phyloP scores from a whole-genome alignment of 1,284 basidiomycete genomes.

The Ustilago sp. region DNA sequence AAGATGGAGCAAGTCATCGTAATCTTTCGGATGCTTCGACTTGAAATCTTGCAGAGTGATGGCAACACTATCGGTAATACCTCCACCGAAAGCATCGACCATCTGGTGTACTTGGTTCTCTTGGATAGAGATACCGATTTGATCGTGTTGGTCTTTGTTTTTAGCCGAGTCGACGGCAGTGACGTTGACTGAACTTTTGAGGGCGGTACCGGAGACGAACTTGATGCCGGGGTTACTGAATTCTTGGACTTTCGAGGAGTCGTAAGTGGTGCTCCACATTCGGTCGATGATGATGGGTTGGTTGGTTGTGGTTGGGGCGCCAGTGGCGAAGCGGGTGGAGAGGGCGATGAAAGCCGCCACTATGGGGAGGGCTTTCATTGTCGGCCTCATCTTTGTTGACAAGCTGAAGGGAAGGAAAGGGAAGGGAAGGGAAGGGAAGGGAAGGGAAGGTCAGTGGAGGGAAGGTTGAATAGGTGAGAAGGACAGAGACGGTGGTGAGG shows the following conservation, averaged over 20 bases:
- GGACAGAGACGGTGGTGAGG: not conserved
- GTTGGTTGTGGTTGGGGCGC: not conserved
- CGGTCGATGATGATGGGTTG: constrained; percentile 38
- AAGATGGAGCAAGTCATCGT: constrained; percentile 53
- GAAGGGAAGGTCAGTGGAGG: not conserved
- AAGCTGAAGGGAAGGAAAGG: not conserved
- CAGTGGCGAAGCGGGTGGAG: constrained; percentile 4
- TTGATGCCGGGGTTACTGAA: constrained; percentile 36
- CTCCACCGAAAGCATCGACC: constrained; percentile 48
- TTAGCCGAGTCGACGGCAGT: not conserved
- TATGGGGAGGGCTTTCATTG: constrained; percentile 10
- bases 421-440: not conserved
- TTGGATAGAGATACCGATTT: constrained; percentile 30
- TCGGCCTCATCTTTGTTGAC: not conserved
- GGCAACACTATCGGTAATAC: constrained; percentile 55
- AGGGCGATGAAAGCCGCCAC: constrained; percentile 10
- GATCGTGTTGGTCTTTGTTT: constrained; percentile 12
- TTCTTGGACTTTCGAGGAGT: constrained; percentile 38
- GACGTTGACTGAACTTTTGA: constrained; percentile 29
- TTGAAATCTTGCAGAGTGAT: constrained; percentile 57
- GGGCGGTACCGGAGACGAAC: constrained; percentile 20
- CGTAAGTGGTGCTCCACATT: constrained; percentile 46
- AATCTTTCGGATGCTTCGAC: constrained; percentile 36
- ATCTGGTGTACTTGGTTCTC: constrained; percentile 44
- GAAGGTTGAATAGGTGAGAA: not conserved